Conservation (phyloP, 306 rosid genomes). For the Erythrophleum fordii region DNA sequence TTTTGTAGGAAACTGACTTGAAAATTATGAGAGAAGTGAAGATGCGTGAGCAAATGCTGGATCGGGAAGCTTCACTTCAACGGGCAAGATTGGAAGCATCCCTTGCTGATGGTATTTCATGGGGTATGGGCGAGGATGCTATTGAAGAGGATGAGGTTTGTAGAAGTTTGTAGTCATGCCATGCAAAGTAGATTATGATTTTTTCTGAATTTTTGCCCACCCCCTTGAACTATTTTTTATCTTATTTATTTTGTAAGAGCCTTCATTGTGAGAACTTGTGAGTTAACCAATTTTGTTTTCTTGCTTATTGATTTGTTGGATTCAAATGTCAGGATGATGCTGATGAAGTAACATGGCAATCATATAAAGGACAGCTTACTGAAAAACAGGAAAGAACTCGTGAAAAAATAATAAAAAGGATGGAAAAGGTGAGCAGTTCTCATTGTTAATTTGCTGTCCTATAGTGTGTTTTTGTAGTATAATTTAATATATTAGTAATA, state of each 20-base stretch:
- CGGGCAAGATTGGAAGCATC: slow-evolving; percentile 86
- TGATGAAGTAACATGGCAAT: slow-evolving; percentile 95
- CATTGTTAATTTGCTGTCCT: slow-evolving; percentile 25
- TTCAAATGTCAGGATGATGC: slow-evolving; percentile 70
- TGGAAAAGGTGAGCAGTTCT: slow-evolving; percentile 72
- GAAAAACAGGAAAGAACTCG: slow-evolving; percentile 94
- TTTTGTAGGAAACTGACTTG: slow-evolving; percentile 67
- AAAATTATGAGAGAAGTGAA: slow-evolving; percentile 63
- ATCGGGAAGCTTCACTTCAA: slow-evolving; percentile 90
- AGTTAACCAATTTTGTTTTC: slow-evolving; percentile 38
- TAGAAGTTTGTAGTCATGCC: slow-evolving; percentile 31
- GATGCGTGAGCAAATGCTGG: slow-evolving; percentile 64
- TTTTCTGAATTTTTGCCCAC: neutral
- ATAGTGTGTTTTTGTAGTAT: slow-evolving; percentile 1
- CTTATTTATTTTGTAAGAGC: slow-evolving; percentile 8
- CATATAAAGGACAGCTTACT: slow-evolving; percentile 91
- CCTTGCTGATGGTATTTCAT: slow-evolving; percentile 84
- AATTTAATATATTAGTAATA: neutral
- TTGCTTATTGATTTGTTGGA: slow-evolving; percentile 33
- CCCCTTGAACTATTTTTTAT: slow-evolving; percentile 26
- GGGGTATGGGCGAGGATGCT: slow-evolving; percentile 99
- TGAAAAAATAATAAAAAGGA: slow-evolving; percentile 81
- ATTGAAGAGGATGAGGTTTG: slow-evolving; percentile 90
- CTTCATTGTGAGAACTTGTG: slow-evolving; percentile 9
- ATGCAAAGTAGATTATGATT: slow-evolving; percentile 13